These are phyloP conservation scores for Fistulinella prunicolor DNA, from an alignment of 768 basidiomycete genomes.

Conservation along the genomic window DNA sequence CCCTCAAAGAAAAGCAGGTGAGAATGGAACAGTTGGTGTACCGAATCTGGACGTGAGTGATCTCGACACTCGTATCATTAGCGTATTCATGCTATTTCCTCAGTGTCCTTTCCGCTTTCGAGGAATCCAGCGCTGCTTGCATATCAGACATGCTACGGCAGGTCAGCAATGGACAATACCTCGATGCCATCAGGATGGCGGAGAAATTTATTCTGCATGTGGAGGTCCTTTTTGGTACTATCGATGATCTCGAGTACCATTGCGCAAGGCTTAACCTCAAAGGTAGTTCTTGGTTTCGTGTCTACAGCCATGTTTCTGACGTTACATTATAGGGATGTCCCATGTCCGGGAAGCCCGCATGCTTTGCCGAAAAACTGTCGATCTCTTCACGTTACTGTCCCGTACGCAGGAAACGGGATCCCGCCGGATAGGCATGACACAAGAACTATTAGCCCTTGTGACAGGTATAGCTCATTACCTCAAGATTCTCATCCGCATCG, in stretches of 20 bases:
- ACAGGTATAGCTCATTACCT: slow-evolving; percentile 99
- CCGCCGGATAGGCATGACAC: slow-evolving; percentile 92
- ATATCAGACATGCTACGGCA: slow-evolving; percentile 98
- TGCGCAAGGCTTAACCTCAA: slow-evolving; percentile 78
- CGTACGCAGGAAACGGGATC: slow-evolving; percentile 93
- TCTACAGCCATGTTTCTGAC: slow-evolving; percentile 10
- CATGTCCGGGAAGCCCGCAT: slow-evolving; percentile 98
- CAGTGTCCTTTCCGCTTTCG: slow-evolving; percentile 93
- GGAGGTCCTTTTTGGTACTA: slow-evolving; percentile 94
- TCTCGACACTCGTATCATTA: slow-evolving; percentile 1
- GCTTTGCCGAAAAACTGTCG: slow-evolving; percentile 98
- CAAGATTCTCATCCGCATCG: slow-evolving; percentile 98
- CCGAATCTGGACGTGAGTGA: slow-evolving; percentile 95
- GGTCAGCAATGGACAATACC: slow-evolving; percentile 94
- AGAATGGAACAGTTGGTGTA: slow-evolving; percentile 97
- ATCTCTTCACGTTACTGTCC: slow-evolving; percentile 93
- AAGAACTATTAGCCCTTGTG: slow-evolving; percentile 93
- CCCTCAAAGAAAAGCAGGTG: slow-evolving; percentile 86
- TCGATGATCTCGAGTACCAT: slow-evolving; percentile 92
- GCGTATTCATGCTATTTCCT: slow-evolving; percentile 11
- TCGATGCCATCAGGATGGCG: slow-evolving; percentile 97
- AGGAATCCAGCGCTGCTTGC: slow-evolving; percentile 98
- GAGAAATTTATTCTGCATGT: slow-evolving; percentile 99
- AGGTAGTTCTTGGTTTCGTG: slow-evolving; percentile 50
- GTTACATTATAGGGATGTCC: slow-evolving; percentile 72